Percentiles rank a stretch among this genome's conserved stretches.
Evolutionary conservation across 148 eudicot genomes (phyloP).

Genomic region (Fagopyrum tataricum): DNA sequence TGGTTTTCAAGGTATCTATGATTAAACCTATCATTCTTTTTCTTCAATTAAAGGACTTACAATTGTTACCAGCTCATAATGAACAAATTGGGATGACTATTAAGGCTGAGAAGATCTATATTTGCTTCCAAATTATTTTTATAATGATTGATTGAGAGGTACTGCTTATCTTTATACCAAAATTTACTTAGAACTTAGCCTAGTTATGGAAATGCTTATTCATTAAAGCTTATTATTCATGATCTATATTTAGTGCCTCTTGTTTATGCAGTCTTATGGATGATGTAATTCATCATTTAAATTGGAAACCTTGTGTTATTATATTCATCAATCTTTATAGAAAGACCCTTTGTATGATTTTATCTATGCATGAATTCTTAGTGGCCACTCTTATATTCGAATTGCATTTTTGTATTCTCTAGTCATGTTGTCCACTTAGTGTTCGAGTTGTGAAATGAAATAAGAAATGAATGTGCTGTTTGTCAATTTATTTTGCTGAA

Average conservation of each 20-base stretch:
- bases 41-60: not conserved
- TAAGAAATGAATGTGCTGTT: not conserved
- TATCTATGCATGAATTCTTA: not conserved
- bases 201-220: not conserved
- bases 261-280: not conserved
- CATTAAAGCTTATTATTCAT: not conserved
- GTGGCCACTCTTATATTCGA: not conserved
- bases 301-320: not conserved
- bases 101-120: not conserved
- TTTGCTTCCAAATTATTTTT: too few relatives aligned
- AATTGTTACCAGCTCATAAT: not conserved
- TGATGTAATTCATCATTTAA: not conserved
- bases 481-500: not conserved
- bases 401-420: not conserved
- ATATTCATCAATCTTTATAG: not conserved
- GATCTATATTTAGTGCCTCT: not conserved
- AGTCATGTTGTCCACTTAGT: not conserved
- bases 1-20: slow-evolving; percentile 91
- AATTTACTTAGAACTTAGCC: not conserved
- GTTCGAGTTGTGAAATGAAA: not conserved
- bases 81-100: not conserved
- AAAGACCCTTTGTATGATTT: not conserved
- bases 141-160: too few relatives aligned
- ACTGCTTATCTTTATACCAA: not conserved
- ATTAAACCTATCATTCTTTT: not conserved